These are phyloP conservation scores for Coleophoma crateriformis DNA, from an alignment of 2,329 filamentous ascomycete species.

Conservation along the genomic window DNA sequence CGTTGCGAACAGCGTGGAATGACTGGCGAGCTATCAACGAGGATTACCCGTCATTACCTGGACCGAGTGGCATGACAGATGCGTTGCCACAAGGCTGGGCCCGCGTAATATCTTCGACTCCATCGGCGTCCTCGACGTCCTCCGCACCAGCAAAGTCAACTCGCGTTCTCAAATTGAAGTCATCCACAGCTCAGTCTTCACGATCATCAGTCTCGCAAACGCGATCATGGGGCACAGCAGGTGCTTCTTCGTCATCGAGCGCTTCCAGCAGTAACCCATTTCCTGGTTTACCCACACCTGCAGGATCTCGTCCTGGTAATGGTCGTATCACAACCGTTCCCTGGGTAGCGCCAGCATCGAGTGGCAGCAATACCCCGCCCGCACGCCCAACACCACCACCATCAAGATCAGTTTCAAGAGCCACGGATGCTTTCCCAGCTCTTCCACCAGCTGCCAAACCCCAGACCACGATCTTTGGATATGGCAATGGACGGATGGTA, in stretches of 20 bases:
- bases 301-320: constrained; percentile 12
- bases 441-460: constrained; percentile 73
- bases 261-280: constrained; percentile 32
- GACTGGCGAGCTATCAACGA: constrained; percentile 96
- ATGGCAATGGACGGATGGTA: constrained; percentile 46
- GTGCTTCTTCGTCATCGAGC: constrained; percentile 11
- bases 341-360: constrained; percentile 24
- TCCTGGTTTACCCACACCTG: constrained; percentile 32
- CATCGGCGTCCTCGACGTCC: constrained; percentile 22
- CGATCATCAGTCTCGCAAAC: constrained; percentile 51
- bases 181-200: constrained; percentile 62
- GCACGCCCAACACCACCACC: constrained; percentile 19
- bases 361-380: constrained; percentile 28
- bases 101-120: constrained; percentile 6
- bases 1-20: constrained; percentile 79
- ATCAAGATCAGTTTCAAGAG: constrained; percentile 9
- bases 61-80: constrained; percentile 58
- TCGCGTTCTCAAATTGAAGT: constrained; percentile 61
- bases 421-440: constrained; percentile 69
- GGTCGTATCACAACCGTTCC: constrained; percentile 24
- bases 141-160: constrained; percentile 43
- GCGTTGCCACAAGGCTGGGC: constrained; percentile 26
- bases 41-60: constrained; percentile 85
- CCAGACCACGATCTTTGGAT: constrained; percentile 55
- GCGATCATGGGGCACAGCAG: constrained; percentile 47